These are phyloP conservation scores for sweet orange (Citrus sinensis) DNA, from an alignment of 345 rosid species.

Conservation along the genomic window DNA sequence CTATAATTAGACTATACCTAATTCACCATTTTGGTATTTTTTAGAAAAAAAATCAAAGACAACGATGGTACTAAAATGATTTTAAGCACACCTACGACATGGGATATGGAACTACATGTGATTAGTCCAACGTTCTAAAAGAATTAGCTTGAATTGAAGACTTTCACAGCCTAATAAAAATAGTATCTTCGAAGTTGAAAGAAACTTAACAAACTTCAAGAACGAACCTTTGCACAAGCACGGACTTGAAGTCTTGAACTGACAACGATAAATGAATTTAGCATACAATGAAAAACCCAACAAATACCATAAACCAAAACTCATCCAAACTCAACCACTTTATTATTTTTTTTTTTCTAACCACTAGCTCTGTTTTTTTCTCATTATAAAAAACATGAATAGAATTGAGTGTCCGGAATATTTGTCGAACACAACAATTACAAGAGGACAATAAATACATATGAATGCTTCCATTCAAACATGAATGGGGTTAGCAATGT, in stretches of 20 bases:
- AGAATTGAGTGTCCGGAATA: not conserved
- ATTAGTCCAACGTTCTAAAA: no score
- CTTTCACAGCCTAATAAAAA: no score
- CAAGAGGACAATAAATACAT: not conserved
- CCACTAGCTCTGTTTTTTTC: not conserved
- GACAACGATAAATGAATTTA: not conserved
- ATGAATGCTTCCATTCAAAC: not conserved
- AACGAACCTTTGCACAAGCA: not conserved
- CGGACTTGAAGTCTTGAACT: not conserved
- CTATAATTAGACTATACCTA: no score
- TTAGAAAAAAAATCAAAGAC: no score
- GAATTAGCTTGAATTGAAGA: no score
- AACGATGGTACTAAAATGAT: no score
- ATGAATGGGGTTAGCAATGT: not conserved
- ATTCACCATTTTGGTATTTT: no score
- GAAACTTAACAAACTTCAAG: not conserved
- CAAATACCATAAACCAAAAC: not conserved
- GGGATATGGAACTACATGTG: no score
- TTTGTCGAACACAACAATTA: not conserved
- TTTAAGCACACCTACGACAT: no score
- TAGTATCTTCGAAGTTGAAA: no score
- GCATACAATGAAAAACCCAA: not conserved
- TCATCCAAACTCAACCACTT: not conserved
- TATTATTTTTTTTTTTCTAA: not conserved
- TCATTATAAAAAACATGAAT: not conserved